Evolutionary conservation across 305 asterid species (phyloP), one percentile per base, ranked within the genome.

Genomic region (Fraxinus floribunda): DNA sequence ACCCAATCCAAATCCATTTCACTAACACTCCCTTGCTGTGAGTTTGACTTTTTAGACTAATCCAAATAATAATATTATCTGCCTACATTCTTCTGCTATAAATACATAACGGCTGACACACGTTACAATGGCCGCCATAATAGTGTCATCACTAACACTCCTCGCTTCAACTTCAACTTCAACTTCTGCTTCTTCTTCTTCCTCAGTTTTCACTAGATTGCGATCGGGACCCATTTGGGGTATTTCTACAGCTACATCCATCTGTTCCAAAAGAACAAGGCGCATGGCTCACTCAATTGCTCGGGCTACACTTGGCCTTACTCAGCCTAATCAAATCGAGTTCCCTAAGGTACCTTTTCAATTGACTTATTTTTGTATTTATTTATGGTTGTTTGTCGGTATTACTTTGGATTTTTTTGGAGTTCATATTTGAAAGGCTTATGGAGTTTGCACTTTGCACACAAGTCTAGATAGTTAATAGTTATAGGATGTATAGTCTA

Each of bases 221-320:
- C 75, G 80, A 84, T 87, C 78, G 62, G 57, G 84, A 0, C 86
- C 84, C 9, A 10, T 80, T 32, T 72, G 76, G 85, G 77, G 57
- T 26, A 74, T 88, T 78, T 85, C 90, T 57, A 46, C 84, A 2
- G 34, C 77, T 32, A 79, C 85, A 15, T 80, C 86, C 76, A 39
- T 76, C 0, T 79, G 83, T 36, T 75, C 72, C 70, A 73, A 57
- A 64, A 80, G 80, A 84, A 38, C 87, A 7, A 84, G 44, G 80
- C 91, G 92, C n/a, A 92, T 93, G 98, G 91, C 97, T 80, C 95
- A 94, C 81, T 86, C 95, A 73, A 84, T 92, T 83, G 92, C 98
- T 79, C 88, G 89, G 83, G 97, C 95, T 86, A 90, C 97, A 76
- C 99, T 96, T 35, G 99, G 99, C 87, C 97, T 94, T 73, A 94